Conservation (phyloP, 345 rosid species). For the Gossypium raimondii region DNA sequence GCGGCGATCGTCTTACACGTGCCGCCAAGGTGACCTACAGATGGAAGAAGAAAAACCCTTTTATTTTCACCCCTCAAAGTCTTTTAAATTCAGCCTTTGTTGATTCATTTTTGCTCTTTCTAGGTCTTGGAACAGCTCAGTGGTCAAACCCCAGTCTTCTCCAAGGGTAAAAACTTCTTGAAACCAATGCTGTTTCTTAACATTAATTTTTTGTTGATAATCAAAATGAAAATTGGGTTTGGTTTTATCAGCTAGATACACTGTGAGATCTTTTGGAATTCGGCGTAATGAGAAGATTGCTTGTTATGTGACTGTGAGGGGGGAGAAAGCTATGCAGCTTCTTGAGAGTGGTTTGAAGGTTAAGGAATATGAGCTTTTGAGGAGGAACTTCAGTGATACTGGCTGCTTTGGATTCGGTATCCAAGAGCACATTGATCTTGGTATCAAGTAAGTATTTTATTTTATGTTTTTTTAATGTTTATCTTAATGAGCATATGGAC, state of each 20-base stretch:
- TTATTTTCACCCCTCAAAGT: background rate
- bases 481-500: background rate
- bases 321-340: slow-evolving; percentile 97
- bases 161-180: slow-evolving; percentile 51
- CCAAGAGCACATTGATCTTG: slow-evolving; percentile 99
- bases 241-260: slow-evolving; percentile 72
- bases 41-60: background rate
- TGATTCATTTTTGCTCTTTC: background rate
- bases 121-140: slow-evolving; percentile 93
- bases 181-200: background rate
- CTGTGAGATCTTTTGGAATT: slow-evolving; percentile 93
- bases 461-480: background rate
- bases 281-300: slow-evolving; percentile 40
- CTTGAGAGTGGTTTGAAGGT: slow-evolving; percentile 96
- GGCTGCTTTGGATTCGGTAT: slow-evolving; percentile 97
- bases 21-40: slow-evolving; percentile 67
- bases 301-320: slow-evolving; percentile 56
- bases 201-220: background rate
- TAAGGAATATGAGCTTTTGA: slow-evolving; percentile 86
- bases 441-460: slow-evolving; percentile 61
- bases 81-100: background rate
- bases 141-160: slow-evolving; percentile 83
- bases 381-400: slow-evolving; percentile 94
- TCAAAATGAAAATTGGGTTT: background rate
- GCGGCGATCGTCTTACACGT: slow-evolving; percentile 95